Base-by-base conservation (phyloP, 1,139 yeast species). In the Protomyces lactucae-debilis region DNA sequence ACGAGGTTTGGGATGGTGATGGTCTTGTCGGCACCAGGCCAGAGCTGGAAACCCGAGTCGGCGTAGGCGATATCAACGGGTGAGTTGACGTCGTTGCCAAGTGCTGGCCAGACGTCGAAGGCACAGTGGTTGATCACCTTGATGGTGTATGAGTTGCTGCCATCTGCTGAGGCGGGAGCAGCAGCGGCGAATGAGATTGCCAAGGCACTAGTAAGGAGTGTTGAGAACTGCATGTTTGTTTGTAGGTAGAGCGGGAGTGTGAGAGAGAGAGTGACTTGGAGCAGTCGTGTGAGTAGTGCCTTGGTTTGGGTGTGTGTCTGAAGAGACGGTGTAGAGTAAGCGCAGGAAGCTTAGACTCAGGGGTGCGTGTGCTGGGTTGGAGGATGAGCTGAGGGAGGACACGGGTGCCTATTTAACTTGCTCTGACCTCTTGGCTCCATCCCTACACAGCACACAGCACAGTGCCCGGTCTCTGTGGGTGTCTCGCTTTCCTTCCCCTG, bases 71-170 rank as follows among this genome's bases (percentile, higher is more conserved):
- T 40, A 8, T 39, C 25, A 39, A 39, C 56, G 12, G 63, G 63
- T 40, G 52, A 39, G 53, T 43, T 52, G 40, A 51, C 43, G 53
- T 36, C 54, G 52, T 59, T 55, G 43, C 63, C 63, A 57, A 48
- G 57, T 23, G 52, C 63, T 23, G 63, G 63, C 63, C 63, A 59
- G 63, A 59, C 37, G 45, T 46, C 54, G 39, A 40, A 40, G 21
- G 57, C 16, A 48, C 63, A 59, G 21, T 46, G 35, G 63, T 59
- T 59, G 45, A 39, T 52, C 52, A 59, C 45, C 12, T 37, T 52
- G 63, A 59, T 59, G 40, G 57, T 43, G 53, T 52, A 59, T 16
- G 48, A 43, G 23, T 43, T 43, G 25, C 12, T 21, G 18, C 48
- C 48, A 5, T 18, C 16, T 21, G 16, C 48, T 10, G 16, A 21